These are phyloP conservation scores for Chrysanthemum makinoi DNA, from an alignment of 129 eudicot genomes.

Conservation along the genomic window DNA sequence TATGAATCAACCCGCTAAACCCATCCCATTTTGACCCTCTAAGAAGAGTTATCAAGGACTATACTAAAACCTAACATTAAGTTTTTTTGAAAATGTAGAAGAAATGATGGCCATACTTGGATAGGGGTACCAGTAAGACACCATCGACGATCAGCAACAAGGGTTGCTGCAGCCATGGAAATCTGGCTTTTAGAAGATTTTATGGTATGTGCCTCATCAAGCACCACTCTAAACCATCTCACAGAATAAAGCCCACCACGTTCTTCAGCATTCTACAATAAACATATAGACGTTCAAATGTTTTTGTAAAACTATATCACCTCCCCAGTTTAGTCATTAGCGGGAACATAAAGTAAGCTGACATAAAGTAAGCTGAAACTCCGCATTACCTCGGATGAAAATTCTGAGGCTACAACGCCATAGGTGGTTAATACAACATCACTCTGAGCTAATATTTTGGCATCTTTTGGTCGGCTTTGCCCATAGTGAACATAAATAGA, in stretches of 20 bases:
- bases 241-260: slow-evolving; percentile 80
- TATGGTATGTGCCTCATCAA: slow-evolving; percentile 96
- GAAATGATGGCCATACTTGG: slow-evolving; percentile 52
- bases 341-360: no score
- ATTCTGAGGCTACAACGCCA: slow-evolving; percentile 95
- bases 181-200: slow-evolving; percentile 90
- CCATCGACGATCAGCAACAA: slow-evolving; percentile 90
- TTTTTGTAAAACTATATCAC: not conserved
- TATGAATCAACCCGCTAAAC: no score
- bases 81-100: not conserved
- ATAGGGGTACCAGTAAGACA: slow-evolving; percentile 99
- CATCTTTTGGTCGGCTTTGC: slow-evolving; percentile 87
- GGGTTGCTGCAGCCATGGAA: slow-evolving; percentile 86
- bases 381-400: slow-evolving; percentile 65
- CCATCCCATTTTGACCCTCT: no score
- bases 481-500: slow-evolving; percentile 91
- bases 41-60: no score
- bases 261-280: slow-evolving; percentile 67
- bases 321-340: not conserved
- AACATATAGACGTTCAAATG: not conserved
- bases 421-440: slow-evolving; percentile 94
- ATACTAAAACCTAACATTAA: no score
- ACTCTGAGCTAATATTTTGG: slow-evolving; percentile 66
- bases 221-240: slow-evolving; percentile 92
- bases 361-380: no score